phyloP scores from a whole-genome alignment of 139 green algal species.

The Eudorina sp. region DNA sequence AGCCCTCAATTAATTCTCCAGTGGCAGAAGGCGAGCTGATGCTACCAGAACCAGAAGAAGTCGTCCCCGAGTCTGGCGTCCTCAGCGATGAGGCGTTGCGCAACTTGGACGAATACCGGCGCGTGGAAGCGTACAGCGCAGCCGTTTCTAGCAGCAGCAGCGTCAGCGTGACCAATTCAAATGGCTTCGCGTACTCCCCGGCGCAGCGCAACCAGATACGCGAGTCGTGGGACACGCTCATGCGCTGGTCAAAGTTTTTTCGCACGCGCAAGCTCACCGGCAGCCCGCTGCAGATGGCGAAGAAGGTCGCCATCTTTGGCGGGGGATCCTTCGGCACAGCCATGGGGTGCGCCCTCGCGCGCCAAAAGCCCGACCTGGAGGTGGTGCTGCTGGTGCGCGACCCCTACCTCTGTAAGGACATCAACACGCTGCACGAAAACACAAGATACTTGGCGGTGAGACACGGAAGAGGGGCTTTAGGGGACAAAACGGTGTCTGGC shows the following conservation, averaged over 20 bases:
- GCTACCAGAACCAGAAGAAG: neutral
- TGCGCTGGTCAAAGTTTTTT: conserved; percentile 89
- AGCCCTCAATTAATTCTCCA: neutral
- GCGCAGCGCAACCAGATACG: conserved; percentile 79
- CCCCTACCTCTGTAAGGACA: conserved; percentile 82
- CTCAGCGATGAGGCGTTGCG: conserved; percentile 29
- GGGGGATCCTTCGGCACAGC: conserved; percentile 97
- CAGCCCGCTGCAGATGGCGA: conserved; percentile 56
- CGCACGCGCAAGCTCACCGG: conserved; percentile 35
- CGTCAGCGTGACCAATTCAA: neutral
- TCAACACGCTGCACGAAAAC: conserved; percentile 94
- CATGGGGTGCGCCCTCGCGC: conserved; percentile 89
- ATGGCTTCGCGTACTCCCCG: conserved; percentile 32
- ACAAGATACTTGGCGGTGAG: conserved; percentile 85
- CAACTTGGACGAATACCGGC: conserved; percentile 38
- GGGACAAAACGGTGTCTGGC: no score
- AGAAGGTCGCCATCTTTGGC: conserved; percentile 95
- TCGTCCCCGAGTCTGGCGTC: conserved; percentile 1
- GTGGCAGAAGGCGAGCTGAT: conserved; percentile 6
- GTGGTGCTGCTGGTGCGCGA: conserved; percentile 91
- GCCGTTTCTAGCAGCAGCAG: neutral
- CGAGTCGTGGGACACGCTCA: conserved; percentile 85
- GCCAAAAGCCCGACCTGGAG: conserved; percentile 86
- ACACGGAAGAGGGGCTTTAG: no score
- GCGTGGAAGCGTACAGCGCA: conserved; percentile 22